A percentile compares a stretch with the other conserved stretches of the same genome.
Evolutionary conservation across 1,284 basidiomycete species (phyloP).

Genomic region (Marasmius sp.): DNA sequence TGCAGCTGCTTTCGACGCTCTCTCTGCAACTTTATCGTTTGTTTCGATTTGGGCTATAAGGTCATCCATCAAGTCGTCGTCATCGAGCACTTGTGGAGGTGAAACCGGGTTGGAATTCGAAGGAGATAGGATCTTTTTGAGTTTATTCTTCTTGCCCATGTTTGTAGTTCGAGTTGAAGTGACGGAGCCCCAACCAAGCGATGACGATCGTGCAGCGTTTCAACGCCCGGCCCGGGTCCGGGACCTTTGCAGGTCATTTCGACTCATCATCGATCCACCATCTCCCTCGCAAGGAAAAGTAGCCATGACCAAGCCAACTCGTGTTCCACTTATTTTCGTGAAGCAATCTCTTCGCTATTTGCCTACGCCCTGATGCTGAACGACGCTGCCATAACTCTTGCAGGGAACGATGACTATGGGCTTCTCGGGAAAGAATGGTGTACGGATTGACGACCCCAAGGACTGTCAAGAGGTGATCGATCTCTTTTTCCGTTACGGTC

Average conservation of each 20-base stretch:
- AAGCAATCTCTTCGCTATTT: conserved; percentile 4
- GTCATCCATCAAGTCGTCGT: conserved; percentile 68
- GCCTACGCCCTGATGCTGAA: background rate
- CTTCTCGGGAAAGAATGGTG: conserved; percentile 39
- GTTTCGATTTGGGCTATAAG: conserved; percentile 73
- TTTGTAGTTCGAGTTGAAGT: background rate
- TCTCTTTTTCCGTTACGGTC: conserved; percentile 40
- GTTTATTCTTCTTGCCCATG: conserved; percentile 43
- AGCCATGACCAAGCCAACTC: conserved; percentile 20
- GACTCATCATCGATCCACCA: too few species aligned
- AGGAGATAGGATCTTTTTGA: conserved; percentile 43
- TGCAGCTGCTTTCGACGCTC: conserved; percentile 48
- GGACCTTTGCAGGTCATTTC: too few species aligned
- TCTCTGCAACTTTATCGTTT: conserved; percentile 46
- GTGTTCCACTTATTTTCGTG: conserved; percentile 40
- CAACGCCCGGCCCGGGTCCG: background rate
- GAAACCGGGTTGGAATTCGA: conserved; percentile 28
- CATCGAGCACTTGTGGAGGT: conserved; percentile 32
- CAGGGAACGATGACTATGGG: conserved; percentile 24
- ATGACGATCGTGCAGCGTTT: background rate
- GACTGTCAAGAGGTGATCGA: conserved; percentile 48
- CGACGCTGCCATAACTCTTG: background rate
- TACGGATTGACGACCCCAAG: conserved; percentile 35
- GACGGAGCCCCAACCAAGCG: background rate
- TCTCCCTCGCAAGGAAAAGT: background rate